Conservation (phyloP, 2,329 filamentous ascomycete species). For the Didymella glomerata region DNA sequence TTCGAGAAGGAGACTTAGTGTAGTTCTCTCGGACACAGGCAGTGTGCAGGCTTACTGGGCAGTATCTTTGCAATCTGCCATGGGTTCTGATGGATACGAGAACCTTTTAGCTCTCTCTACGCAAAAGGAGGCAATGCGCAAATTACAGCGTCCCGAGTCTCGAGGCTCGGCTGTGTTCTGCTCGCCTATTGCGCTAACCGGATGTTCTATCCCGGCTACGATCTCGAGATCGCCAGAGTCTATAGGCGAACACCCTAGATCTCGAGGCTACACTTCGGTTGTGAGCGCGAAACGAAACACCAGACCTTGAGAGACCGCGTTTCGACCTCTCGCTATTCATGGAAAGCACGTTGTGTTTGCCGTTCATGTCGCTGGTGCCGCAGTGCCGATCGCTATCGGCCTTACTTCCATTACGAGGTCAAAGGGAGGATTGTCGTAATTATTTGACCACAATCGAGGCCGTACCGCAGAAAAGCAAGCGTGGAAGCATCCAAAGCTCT, state of each 20-base stretch:
- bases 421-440: not conserved
- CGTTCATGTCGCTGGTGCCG: not conserved
- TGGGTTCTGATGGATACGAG: not conserved
- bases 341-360: not conserved
- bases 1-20: constrained; percentile 8
- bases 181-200: constrained; percentile 10
- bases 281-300: not conserved
- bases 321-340: too few relatives aligned
- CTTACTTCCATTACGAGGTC: not conserved
- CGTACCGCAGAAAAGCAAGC: not conserved
- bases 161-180: constrained; percentile 4
- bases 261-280: constrained; percentile 2
- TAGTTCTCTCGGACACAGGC: not conserved
- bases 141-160: not conserved
- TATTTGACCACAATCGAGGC: not conserved
- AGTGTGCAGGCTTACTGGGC: not conserved
- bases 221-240: constrained; percentile 14
- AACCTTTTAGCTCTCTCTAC: not conserved
- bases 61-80: not conserved
- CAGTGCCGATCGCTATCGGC: too few relatives aligned
- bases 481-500: not conserved
- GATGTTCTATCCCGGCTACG: constrained; percentile 5
- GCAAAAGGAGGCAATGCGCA: not conserved
- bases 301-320: not conserved
- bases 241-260: constrained; percentile 2